Base-by-base conservation (phyloP, 371 early-diverging fungal species). In the Mortierella sp. region DNA sequence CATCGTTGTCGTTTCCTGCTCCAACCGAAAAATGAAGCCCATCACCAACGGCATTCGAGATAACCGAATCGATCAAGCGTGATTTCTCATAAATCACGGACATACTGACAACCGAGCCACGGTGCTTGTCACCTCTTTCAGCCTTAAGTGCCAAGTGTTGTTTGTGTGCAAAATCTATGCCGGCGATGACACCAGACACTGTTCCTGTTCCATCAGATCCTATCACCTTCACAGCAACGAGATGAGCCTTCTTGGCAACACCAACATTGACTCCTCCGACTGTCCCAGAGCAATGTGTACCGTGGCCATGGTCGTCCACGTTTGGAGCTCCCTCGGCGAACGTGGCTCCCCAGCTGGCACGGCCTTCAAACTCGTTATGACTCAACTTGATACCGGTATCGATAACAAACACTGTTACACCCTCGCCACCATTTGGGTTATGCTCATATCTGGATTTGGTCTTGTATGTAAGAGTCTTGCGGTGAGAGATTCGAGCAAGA, bases 1-100 rank as follows among this genome's bases (percentile, higher is more conserved):
- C 94, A 18, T 88, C 83, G 84, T 94, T 92, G 73, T 96, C 96
- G 87, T 99, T 99, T 65, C 99, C 99, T 24, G 99, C 99, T 61
- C 99, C 99, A 37, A 98, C 98, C 30, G 97, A 95, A 86, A 98
- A 97, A 75, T 92, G 87, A n/a, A 99, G 87, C 71, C 98, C 97
- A 52, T 84, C 84, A 1, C 88, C 84, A 51, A 96, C 94, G 55
- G 97, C 97, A 66, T 85, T 84, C 59, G 94, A 86, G 57, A 97
- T 96, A 5, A 95, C 95, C 24, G 88, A 78, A 76, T 98, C 96
- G 64, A 99, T 88, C 3, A 96, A 90, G 65, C 89, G 89, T 62
- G 95, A 95, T 63, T 89, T 90, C 68, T 95, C 96, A 72, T 97
- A 97, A 70, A 97, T 98, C 63, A 99, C 87, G 70, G 93, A 93